Evolutionary conservation across 192 early-diverging fungal species (phyloP), one percentile per base, ranked within the genome.

Genomic region (Coemansia sp.): DNA sequence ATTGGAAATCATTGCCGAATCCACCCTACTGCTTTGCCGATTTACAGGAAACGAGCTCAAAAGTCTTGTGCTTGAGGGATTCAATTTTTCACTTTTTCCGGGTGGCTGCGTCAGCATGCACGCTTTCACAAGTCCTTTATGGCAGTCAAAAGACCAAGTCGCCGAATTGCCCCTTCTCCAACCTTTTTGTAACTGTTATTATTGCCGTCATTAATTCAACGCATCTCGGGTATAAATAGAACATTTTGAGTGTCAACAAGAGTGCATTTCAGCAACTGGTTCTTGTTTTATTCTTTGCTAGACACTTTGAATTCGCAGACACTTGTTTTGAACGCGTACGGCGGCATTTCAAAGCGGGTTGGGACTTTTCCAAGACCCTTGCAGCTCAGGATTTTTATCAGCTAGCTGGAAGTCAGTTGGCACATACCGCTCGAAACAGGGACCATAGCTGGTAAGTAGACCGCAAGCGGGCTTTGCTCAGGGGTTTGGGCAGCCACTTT

Each of bases 1-100:
- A 55, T 11, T 29, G 53, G 53, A 35, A 55, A 55, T 55, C 53
- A 55, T 55, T 29, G 29, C 53, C 53, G 29, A 55, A 14, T 14
- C 23, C 29, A 12, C 53, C 53, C n/a, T 26, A 17, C 25, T 16
- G 41, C 41, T 16, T 10, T n/a, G 43, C 43, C 16, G 48, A 49
- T 49, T 49, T 49, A 21, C 48, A 49, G 17, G 14, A 45, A 45
- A 45, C 41, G 41, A 2, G 16, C 41, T 5, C 4, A n/a, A n/a
- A 45, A 45, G 41, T 45, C 41, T 45, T 45, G 41, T 6, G 37
- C 43, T 16, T 45, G 11, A 16, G 16, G 11, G 11, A 4, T 45
- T 45, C 16, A 45, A 12, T 45, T 45, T 45, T 45, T 45, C 19
- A 17, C 43, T 49, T 19, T 49, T 49, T 49, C 48, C 17, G 48